Evolutionary conservation across 2,329 filamentous ascomycete species (phyloP), one percentile per base, ranked within the genome.

Genomic region (Hypoxylon sp.): DNA sequence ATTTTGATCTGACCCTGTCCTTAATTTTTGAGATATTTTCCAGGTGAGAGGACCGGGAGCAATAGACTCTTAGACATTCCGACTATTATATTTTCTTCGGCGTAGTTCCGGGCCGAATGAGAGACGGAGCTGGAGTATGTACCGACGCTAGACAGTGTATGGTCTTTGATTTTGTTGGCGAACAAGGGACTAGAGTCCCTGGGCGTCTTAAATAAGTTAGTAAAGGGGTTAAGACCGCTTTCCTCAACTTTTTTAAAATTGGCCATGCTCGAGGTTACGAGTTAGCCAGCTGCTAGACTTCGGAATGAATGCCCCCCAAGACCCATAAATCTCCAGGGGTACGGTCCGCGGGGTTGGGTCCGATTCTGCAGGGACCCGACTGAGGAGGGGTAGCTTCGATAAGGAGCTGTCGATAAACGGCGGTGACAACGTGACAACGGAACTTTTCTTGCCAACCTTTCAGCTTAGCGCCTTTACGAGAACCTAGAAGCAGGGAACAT

Each of bases 321-420:
- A 17, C 39, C 39, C 39, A 21, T 19, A 44, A 44, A 21, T 21
- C 13, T 27, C 17, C 6, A 48, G 32, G 53, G 62, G 54, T 31
- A 59, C 51, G 67, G 51, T 29, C 67, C 67, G 67, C 56, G 63
- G 59, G 59, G 67, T 56, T 55, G 63, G 63, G 17, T 27, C 39
- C 10, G 21, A 27, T 32, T 58, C 59, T 63, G 58, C 56, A 66
- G 62, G 37, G 37, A 54, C 32, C 55, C 51, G 51, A 64, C 59
- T 42, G 53, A 66, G 70, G 69, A 72, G 69, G 69, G 69, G 69
- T 68, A 69, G 68, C 65, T 68, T 51, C 17, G 62, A 69, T 69
- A 69, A 63, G 63, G 58, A 35, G 31, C 53, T 32, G 42, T 19
- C 37, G 42, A 53, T 37, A 27, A 50, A 51, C 44, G 21, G 57